A percentile compares a stretch with the other conserved stretches of the same genome.
Conservation (phyloP, 768 basidiomycete species). For the Lentinula sp. region DNA sequence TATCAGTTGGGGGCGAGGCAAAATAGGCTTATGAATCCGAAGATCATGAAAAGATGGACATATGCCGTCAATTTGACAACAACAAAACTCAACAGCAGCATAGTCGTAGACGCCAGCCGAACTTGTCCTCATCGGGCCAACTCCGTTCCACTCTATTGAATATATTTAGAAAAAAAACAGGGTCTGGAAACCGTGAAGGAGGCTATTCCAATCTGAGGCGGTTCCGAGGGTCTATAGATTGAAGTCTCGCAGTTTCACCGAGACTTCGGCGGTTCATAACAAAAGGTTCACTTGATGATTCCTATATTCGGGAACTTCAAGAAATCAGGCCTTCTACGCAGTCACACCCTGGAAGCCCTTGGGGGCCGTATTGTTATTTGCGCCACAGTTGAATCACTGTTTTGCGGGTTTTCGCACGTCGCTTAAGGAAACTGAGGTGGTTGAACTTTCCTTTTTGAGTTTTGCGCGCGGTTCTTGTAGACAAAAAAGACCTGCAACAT, state of each 20-base stretch:
- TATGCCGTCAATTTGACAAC: too few species aligned
- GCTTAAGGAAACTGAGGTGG: not conserved
- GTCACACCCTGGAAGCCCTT: not conserved
- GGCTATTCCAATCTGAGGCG: not conserved
- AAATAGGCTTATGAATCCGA: too few species aligned
- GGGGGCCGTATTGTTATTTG: not conserved
- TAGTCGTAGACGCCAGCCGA: too few species aligned
- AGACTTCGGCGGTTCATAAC: too few species aligned
- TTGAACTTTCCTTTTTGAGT: not conserved
- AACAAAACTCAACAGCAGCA: too few species aligned
- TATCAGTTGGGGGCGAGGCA: too few species aligned
- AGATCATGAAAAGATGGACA: too few species aligned
- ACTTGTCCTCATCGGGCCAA: not conserved
- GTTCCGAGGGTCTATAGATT: not conserved
- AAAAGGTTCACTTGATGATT: not conserved
- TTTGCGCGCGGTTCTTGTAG: not conserved
- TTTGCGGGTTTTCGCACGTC: not conserved
- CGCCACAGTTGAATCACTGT: not conserved
- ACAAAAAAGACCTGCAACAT: not conserved
- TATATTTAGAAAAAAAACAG: not conserved
- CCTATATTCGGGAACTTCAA: not conserved
- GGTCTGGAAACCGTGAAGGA: not conserved
- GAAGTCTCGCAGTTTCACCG: not conserved
- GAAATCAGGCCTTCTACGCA: not conserved
- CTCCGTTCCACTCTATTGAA: not conserved